Conservation (phyloP, 2,329 filamentous ascomycete genomes). For the Microdochium paspali region DNA sequence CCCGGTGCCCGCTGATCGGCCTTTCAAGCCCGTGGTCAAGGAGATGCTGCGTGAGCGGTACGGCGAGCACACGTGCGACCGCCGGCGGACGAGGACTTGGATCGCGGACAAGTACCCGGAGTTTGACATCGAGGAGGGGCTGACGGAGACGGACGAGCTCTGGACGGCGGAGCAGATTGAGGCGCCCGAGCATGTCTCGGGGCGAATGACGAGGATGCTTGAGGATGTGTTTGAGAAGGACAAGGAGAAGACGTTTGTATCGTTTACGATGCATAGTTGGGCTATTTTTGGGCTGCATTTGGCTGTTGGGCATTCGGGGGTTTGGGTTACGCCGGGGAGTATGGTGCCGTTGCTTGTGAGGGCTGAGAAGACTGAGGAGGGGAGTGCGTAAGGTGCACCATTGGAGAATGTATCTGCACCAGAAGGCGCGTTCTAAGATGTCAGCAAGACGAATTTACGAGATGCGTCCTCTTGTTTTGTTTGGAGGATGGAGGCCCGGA, state of each 20-base stretch:
- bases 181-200: conserved; percentile 35
- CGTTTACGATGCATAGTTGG: conserved; percentile 39
- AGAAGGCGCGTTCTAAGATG: too few species aligned
- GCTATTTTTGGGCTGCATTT: conserved; percentile 32
- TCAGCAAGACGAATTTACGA: too few species aligned
- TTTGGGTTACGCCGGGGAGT: conserved; percentile 38
- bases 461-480: too few species aligned
- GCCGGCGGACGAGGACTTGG: conserved; percentile 34
- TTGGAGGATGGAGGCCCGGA: too few species aligned
- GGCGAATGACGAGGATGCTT: conserved; percentile 29
- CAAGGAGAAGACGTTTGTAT: conserved; percentile 30
- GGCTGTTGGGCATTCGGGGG: conserved; percentile 30
- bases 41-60: conserved; percentile 50
- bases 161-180: conserved; percentile 39
- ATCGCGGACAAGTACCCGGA: conserved; percentile 39
- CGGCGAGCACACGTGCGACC: conserved; percentile 53
- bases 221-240: conserved; percentile 33
- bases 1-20: conserved; percentile 16
- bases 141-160: conserved; percentile 44
- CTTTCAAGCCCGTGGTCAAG: conserved; percentile 43
- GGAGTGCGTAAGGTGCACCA: background rate
- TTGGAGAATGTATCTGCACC: too few species aligned
- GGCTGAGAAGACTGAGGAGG: conserved; percentile 13
- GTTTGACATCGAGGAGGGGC: conserved; percentile 42
- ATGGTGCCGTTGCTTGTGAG: conserved; percentile 48